Conservation (phyloP, 805 yeast species). For the Lipomyces yamadae region DNA sequence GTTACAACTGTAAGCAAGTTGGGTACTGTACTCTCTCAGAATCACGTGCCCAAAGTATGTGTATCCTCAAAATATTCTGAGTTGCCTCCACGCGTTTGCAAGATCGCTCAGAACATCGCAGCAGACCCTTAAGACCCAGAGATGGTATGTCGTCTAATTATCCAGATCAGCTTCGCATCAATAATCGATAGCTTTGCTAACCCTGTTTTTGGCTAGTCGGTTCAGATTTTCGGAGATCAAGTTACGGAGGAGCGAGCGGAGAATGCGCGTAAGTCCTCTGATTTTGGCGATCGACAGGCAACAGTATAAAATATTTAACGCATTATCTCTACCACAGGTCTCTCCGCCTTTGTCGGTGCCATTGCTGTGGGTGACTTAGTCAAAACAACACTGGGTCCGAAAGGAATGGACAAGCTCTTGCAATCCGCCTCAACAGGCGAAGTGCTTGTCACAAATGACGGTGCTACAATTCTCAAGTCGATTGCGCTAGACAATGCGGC, state of each 20-base stretch:
- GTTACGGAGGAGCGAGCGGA: constrained; percentile 98
- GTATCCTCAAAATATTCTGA: not conserved
- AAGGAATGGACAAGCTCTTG: constrained; percentile 96
- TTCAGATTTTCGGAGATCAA: constrained; percentile 94
- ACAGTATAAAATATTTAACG: not conserved
- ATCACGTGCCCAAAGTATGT: too few relatives aligned
- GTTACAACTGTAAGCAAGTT: too few relatives aligned
- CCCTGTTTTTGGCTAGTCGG: constrained; percentile 55
- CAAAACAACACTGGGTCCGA: constrained; percentile 93
- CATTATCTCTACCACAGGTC: constrained; percentile 37
- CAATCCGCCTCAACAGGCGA: constrained; percentile 83
- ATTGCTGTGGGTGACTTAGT: constrained; percentile 98
- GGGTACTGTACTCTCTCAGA: too few relatives aligned
- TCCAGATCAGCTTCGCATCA: not conserved
- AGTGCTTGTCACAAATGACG: constrained; percentile 91
- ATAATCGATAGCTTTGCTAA: not conserved
- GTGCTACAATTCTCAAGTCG: constrained; percentile 92
- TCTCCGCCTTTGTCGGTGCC: constrained; percentile 97
- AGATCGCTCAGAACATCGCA: not conserved
- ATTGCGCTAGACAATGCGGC: constrained; percentile 98
- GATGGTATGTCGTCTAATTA: not conserved
- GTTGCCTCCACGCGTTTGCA: not conserved
- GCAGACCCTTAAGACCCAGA: not conserved
- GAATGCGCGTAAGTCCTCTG: constrained; percentile 70
- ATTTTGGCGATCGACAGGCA: not conserved